These are phyloP conservation scores for Rhodotorula paludigena DNA, from an alignment of 768 basidiomycete genomes.

Conservation along the genomic window DNA sequence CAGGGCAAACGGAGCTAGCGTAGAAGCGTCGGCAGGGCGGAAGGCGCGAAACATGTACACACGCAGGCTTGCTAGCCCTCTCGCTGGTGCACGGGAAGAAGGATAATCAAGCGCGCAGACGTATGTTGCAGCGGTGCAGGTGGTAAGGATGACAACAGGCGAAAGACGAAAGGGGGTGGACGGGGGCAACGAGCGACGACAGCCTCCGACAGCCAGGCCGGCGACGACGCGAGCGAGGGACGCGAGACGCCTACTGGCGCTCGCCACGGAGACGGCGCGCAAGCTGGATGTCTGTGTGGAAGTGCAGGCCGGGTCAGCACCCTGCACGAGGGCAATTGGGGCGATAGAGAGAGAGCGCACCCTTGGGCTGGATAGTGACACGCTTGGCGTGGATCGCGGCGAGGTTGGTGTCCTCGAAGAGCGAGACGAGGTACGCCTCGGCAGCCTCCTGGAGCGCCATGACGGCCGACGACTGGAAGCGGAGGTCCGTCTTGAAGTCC, in stretches of 20 bases:
- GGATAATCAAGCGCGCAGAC: too few relatives aligned
- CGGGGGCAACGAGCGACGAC: too few relatives aligned
- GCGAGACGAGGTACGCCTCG: conserved; percentile 12
- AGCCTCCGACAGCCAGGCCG: too few relatives aligned
- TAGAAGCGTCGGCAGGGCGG: too few relatives aligned
- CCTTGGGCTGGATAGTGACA: conserved; percentile 69
- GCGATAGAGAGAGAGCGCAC: background rate
- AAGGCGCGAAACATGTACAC: too few relatives aligned
- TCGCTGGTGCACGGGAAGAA: too few relatives aligned
- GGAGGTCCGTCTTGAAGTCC: conserved; percentile 60
- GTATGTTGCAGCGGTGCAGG: too few relatives aligned
- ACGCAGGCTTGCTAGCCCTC: too few relatives aligned
- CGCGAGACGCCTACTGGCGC: conserved; percentile 6
- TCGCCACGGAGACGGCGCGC: conserved; percentile 56
- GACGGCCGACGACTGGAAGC: conserved; percentile 1
- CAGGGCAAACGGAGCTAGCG: too few relatives aligned
- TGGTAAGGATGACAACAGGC: too few relatives aligned
- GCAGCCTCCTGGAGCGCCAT: conserved; percentile 7
- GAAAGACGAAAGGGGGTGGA: background rate
- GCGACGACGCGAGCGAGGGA: too few relatives aligned
- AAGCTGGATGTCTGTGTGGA: conserved; percentile 48
- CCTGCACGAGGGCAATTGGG: background rate
- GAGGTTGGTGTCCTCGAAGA: conserved; percentile 6
- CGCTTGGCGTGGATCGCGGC: conserved; percentile 50
- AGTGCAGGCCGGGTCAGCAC: background rate